Percentiles rank a stretch among this genome's conserved stretches.
These are phyloP conservation scores for Cucurbita ficifolia DNA, from an alignment of 306 rosid species.

Conservation along the genomic window DNA sequence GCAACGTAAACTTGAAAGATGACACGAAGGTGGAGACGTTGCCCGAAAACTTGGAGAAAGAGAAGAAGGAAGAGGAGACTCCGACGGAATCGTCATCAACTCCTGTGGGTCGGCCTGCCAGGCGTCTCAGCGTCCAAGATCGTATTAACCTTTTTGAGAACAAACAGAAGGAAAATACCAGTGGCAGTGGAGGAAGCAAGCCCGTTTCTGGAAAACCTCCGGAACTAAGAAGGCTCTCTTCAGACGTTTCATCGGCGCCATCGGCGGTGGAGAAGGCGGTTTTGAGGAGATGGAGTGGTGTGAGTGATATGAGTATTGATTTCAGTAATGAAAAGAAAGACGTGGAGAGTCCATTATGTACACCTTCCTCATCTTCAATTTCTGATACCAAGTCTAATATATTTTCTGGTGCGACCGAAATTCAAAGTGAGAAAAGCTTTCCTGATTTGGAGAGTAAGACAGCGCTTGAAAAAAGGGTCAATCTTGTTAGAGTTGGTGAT, in stretches of 20 bases:
- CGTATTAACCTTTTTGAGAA: slow-evolving; percentile 87
- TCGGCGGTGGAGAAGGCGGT: slow-evolving; percentile 31
- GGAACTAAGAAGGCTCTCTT: slow-evolving; percentile 66
- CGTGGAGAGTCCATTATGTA: slow-evolving; percentile 45
- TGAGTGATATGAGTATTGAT: slow-evolving; percentile 94
- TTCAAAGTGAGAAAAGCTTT: slow-evolving; percentile 22
- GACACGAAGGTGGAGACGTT: slow-evolving; percentile 10
- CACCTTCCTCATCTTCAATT: slow-evolving; percentile 43
- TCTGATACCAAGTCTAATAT: slow-evolving; percentile 17
- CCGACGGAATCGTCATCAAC: slow-evolving; percentile 11
- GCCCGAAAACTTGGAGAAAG: slow-evolving; percentile 11
- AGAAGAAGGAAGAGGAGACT: slow-evolving; percentile 19
- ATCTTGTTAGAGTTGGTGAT: slow-evolving; percentile 14
- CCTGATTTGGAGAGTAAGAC: slow-evolving; percentile 6
- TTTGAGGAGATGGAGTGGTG: slow-evolving; percentile 84
- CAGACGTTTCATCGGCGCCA: slow-evolving; percentile 40
- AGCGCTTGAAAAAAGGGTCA: slow-evolving; percentile 12
- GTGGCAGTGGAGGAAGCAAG: slow-evolving; percentile 29
- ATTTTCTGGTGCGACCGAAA: slow-evolving; percentile 17
- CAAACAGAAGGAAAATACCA: slow-evolving; percentile 69
- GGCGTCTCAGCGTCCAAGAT: slow-evolving; percentile 95
- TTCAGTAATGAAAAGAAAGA: slow-evolving; percentile 61
- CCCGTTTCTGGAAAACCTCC: slow-evolving; percentile 46
- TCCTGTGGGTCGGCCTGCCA: slow-evolving; percentile 27
- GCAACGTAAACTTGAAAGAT: slow-evolving; percentile 15